Conservation (phyloP, 1,284 basidiomycete species). For the Ceratobasidium sp. region DNA sequence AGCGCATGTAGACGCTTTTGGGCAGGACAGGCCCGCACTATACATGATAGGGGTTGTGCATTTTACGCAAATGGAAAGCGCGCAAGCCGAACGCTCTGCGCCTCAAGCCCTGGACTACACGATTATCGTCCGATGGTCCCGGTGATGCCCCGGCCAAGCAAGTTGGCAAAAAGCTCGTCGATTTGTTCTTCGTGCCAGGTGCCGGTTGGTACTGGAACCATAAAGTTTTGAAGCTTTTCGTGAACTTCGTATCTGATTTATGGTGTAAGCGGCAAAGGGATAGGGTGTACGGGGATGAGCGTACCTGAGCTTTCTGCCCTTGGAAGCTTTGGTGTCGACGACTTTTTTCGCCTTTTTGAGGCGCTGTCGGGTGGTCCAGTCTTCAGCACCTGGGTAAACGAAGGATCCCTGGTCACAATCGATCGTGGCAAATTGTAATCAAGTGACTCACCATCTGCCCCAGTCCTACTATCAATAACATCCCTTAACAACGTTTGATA, state of each 20-base stretch:
- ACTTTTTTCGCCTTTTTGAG: conserved; percentile 74
- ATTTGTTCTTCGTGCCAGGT: conserved; percentile 94
- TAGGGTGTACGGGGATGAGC: conserved; percentile 50
- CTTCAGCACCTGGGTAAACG: conserved; percentile 58
- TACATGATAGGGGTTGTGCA: neutral
- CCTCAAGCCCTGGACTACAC: neutral
- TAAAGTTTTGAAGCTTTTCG: conserved; percentile 93
- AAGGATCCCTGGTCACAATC: neutral
- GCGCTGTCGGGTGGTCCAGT: conserved; percentile 75
- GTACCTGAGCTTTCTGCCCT: conserved; percentile 86
- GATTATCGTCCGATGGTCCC: neutral
- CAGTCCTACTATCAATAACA: conserved; percentile 79
- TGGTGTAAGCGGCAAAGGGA: neutral
- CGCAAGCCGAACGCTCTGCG: neutral
- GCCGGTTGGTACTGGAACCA: conserved; percentile 81
- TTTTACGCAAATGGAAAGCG: neutral
- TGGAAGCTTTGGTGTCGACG: conserved; percentile 94
- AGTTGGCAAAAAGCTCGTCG: conserved; percentile 88
- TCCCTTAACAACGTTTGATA: conserved; percentile 91
- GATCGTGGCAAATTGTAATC: too few relatives aligned
- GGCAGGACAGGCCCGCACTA: neutral
- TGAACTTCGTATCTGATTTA: conserved; percentile 84
- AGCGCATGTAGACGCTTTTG: neutral
- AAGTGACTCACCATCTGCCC: conserved; percentile 48
- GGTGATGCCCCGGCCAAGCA: conserved; percentile 68